Base-by-base conservation (phyloP, 257 asterid species). In the Cruciata laevipes region DNA sequence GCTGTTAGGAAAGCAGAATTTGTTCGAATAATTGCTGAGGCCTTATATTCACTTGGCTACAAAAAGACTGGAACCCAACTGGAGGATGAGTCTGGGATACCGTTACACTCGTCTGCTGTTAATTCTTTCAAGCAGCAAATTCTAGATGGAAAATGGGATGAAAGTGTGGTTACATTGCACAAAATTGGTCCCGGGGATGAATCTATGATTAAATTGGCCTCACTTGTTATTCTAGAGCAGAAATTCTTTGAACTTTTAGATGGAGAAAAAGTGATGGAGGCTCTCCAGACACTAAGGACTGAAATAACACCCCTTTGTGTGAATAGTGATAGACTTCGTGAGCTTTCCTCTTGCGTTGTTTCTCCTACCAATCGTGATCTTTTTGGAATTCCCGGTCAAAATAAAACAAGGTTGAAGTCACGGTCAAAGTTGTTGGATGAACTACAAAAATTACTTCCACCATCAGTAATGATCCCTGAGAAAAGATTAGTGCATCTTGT, bases 121-220 rank as follows among this genome's bases (percentile, higher is more conserved):
- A 87, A 80, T 63, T 77, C 78, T 64, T 84, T 90, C 76, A 87
- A 80, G 88, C 87, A 72, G 79, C 91, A 81, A 68, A 81, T 87
- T 77, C 91, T 75, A 73, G 88, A 84, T 74, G 95, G 97, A 63
- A 82, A 84, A 77, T 90, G 97, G 95, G 91, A 86, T 75, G 91
- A 86, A 68, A 84, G 97, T 75, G 84, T 90, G 31, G 76, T 79
- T 12, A 73, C 82, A 59, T 77, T 90, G 52, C 86, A 47, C 74
- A 65, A 78, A 81, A 73, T 87, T 69, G 87, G 85, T 69, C 69
- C 73, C 69, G 44, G 53, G 59, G 97, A 87, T 71, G 94, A 83
- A 75, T 71, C 73, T n/a, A 24, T 79, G 24, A 68, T 82, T 62
- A 83, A 82, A 77, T 66, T 73, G 74, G 94, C 94, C 73, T 87